Evolutionary conservation across 345 rosid species (phyloP), one percentile per base, ranked within the genome.

Genomic region (Brassica juncea): DNA sequence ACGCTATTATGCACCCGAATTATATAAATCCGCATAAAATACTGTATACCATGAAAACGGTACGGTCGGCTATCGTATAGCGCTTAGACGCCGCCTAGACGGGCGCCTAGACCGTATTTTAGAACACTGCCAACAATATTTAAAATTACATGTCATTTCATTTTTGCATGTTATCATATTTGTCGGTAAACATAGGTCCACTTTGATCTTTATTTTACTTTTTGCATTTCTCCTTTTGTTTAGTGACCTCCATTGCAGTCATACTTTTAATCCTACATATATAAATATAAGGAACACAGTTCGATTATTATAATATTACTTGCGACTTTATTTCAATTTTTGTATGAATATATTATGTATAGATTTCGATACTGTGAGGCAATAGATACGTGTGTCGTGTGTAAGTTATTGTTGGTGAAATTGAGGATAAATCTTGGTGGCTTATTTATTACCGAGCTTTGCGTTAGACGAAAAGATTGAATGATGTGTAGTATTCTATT

Each of bases 181-280:
- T 79, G 82, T 79, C 82, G 77, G 82, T 77, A 79, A 72, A 72
- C 21, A 55, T 1, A 66, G 82, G 77, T 79, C 82, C 82, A 79
- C 73, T 79, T 78, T 79, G 55, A 72, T 66, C 30, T 72, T 57
- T 71, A 1, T 71, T 65, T 70, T 77, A 34, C 28, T 34, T 70
- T 54, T 35, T 8, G 62, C 16, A 27, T 64, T 71, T 35, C 52
- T 44, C 63, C 55, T 65, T 54, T 72, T 57, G 60, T 66, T 72
- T 28, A 70, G 70, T 71, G 75, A 66, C 31, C 70, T 66, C 54
- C 70, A 77, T 59, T 21, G 19, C 0, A 57, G 28, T 57, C 2
- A 9, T 8, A 3, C 4, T 27, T 9, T 58, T 21, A 8, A 15
- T 52, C 19, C 19, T 35, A 35, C 28, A 27, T 60, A 27, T 60